phyloP scores from a whole-genome alignment of 2,329 filamentous ascomycete genomes.

The Cordyceps cateniannulata region DNA sequence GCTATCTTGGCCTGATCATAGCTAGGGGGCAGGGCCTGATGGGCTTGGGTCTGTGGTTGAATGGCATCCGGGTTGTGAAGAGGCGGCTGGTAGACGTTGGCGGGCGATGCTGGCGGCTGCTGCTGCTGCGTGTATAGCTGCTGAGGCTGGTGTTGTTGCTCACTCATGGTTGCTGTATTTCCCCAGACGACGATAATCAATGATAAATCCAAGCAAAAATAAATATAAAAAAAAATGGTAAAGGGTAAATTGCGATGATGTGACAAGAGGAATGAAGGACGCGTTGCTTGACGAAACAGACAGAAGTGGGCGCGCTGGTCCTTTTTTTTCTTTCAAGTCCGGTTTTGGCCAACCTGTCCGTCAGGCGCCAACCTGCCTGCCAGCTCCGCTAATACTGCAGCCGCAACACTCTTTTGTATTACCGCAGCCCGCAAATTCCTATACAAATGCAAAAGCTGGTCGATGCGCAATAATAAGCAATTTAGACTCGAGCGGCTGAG shows the following conservation, averaged over 20 bases:
- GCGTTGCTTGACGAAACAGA: background rate
- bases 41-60: background rate
- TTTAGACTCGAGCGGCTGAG: conserved; percentile 7
- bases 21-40: conserved; percentile 9
- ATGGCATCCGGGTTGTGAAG: conserved; percentile 2
- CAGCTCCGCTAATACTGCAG: too few relatives aligned
- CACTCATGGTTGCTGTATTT: background rate
- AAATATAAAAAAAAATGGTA: background rate
- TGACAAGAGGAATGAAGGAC: background rate
- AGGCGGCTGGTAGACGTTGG: conserved; percentile 9
- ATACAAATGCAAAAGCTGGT: background rate
- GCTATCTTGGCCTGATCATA: conserved; percentile 9
- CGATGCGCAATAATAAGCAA: background rate
- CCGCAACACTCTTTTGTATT: background rate
- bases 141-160: conserved; percentile 2
- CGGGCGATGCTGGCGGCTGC: background rate
- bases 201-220: background rate
- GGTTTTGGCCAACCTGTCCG: background rate
- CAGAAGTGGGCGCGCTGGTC: background rate
- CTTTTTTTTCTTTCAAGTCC: background rate
- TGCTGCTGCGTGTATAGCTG: conserved; percentile 5
- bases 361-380: background rate
- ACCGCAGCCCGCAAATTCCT: background rate
- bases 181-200: too few relatives aligned
- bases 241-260: background rate